These are phyloP conservation scores for Daldinia childiae DNA, from an alignment of 495 filamentous ascomycete species.

Conservation along the genomic window DNA sequence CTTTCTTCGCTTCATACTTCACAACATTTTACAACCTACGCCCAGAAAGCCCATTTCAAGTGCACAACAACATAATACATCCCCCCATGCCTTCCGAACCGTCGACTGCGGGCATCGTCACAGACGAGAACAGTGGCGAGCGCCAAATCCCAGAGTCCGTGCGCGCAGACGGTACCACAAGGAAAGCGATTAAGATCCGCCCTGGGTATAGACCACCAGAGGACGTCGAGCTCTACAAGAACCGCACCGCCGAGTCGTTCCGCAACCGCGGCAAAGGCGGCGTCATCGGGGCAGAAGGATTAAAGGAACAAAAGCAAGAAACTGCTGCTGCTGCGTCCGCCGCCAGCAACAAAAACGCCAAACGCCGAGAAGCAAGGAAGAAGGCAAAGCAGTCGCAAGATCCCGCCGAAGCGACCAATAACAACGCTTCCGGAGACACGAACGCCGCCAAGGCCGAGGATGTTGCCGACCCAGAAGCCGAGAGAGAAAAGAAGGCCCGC, in stretches of 20 bases:
- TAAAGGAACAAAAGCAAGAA: constrained; percentile 63
- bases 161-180: constrained; percentile 85
- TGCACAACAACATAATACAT: neutral
- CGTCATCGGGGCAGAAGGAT: constrained; percentile 79
- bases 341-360: constrained; percentile 89
- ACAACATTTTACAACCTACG: neutral
- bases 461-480: constrained; percentile 70
- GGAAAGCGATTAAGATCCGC: constrained; percentile 91
- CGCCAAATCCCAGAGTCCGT: constrained; percentile 87
- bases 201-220: constrained; percentile 95
- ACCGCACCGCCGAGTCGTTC: constrained; percentile 85
- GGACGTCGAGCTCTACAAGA: constrained; percentile 96
- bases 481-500: constrained; percentile 91
- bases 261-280: constrained; percentile 78
- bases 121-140: constrained; percentile 74
- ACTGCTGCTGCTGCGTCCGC: constrained; percentile 52
- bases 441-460: constrained; percentile 46
- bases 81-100: constrained; percentile 59
- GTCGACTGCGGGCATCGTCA: constrained; percentile 77
- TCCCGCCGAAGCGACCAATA: constrained; percentile 33
- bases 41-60: neutral
- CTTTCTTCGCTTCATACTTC: neutral
- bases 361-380: constrained; percentile 87
- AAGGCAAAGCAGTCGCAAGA: constrained; percentile 73
- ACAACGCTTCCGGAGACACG: constrained; percentile 46